These are phyloP conservation scores for Anthostomella pinea DNA, from an alignment of 2,329 filamentous ascomycete species.

Conservation along the genomic window DNA sequence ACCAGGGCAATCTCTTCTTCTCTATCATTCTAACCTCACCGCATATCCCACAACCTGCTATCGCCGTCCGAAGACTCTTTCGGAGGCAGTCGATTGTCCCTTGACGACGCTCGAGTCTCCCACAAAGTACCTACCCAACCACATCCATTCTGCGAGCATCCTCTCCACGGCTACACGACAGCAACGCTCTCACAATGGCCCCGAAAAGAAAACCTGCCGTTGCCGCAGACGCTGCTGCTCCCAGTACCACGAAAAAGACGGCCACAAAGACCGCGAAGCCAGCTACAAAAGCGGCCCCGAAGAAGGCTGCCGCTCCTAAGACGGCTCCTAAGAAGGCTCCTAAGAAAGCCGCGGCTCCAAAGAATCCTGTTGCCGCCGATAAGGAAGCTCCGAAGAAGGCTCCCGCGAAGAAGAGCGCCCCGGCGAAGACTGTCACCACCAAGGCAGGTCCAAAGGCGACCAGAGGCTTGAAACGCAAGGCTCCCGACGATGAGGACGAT, in stretches of 20 bases:
- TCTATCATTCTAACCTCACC: no score
- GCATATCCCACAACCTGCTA: no score
- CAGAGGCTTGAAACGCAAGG: conserved; percentile 14
- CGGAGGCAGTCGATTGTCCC: no score
- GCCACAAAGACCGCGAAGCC: conserved; percentile 14
- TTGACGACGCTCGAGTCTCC: no score
- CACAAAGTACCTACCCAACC: no score
- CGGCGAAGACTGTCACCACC: conserved; percentile 2
- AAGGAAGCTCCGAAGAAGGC: conserved; percentile 6
- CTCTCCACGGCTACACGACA: no score
- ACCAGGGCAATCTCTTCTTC: no score
- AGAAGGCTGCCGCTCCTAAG: conserved; percentile 17
- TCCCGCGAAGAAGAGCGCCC: conserved; percentile 7
- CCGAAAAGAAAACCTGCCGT: not conserved
- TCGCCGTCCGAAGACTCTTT: no score
- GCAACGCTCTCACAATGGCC: not conserved
- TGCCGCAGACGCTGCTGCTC: conserved; percentile 6
- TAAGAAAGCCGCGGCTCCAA: conserved; percentile 19
- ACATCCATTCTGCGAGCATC: no score
- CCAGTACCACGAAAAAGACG: conserved; percentile 4
- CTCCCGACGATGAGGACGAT: conserved; percentile 12
- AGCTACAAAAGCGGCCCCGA: conserved; percentile 15
- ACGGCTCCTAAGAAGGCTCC: conserved; percentile 14
- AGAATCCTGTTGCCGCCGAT: conserved; percentile 10
- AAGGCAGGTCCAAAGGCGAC: conserved; percentile 7